Conservation (phyloP, 495 filamentous ascomycete genomes). For the Tetracladium setigerum region DNA sequence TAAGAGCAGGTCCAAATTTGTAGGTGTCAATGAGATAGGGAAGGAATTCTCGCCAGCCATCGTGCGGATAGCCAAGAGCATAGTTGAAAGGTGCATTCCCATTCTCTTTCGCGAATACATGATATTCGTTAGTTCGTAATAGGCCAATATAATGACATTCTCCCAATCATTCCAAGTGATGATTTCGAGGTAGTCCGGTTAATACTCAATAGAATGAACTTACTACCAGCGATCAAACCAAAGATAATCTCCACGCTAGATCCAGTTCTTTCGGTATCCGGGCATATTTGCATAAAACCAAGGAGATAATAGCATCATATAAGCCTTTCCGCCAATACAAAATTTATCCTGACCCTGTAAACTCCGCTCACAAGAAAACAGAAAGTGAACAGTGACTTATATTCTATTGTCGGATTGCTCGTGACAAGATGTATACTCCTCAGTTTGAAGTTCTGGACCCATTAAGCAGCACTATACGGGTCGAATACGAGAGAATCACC, state of each 20-base stretch:
- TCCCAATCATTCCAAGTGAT: constrained; percentile 59
- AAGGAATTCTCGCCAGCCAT: constrained; percentile 42
- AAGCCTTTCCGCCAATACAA: constrained; percentile 56
- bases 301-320: constrained; percentile 77
- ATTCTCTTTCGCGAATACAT: constrained; percentile 19
- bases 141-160: constrained; percentile 54
- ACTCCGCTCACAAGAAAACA: no score
- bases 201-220: constrained; percentile 35
- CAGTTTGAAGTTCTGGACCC: no score
- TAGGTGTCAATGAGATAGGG: constrained; percentile 49
- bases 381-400: no score
- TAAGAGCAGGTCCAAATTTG: constrained; percentile 18
- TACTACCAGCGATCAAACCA: constrained; percentile 62
- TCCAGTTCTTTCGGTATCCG: constrained; percentile 44
- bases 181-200: constrained; percentile 46
- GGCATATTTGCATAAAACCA: constrained; percentile 62
- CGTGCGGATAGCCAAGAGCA: constrained; percentile 40
- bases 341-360: no score
- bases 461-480: no score
- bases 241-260: constrained; percentile 44
- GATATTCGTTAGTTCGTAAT: constrained; percentile 24
- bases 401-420: no score
- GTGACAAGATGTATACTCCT: no score
- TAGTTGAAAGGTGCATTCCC: constrained; percentile 20
- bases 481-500: no score